phyloP scores from a whole-genome alignment of 768 basidiomycete species.

The Collybia nuda region DNA sequence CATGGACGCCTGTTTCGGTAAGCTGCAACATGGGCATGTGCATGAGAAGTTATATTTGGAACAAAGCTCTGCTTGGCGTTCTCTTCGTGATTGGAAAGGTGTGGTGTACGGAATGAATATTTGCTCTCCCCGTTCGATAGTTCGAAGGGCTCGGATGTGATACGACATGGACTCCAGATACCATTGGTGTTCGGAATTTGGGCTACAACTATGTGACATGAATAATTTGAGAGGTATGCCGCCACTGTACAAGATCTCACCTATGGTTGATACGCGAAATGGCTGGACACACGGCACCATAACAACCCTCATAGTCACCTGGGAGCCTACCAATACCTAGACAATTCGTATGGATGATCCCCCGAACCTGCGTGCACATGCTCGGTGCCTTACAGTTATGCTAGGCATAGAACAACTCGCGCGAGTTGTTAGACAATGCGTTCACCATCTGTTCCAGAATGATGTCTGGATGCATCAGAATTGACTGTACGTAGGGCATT shows the following conservation, averaged over 20 bases:
- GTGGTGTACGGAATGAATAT: slow-evolving; percentile 9
- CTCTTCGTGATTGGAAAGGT: not conserved
- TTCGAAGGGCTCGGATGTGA: no score
- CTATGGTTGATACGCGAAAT: slow-evolving; percentile 15
- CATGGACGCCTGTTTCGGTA: slow-evolving; percentile 9
- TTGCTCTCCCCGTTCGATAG: no score
- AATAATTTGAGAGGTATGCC: no score
- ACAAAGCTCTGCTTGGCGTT: slow-evolving; percentile 7
- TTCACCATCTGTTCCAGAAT: not conserved
- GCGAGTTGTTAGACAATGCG: no score
- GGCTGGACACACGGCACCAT: not conserved
- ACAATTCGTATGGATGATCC: no score
- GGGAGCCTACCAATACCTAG: no score
- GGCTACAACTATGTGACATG: no score
- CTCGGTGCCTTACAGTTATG: no score
- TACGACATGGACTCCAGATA: slow-evolving; percentile 3
- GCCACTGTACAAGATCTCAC: slow-evolving; percentile 5
- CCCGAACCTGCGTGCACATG: no score
- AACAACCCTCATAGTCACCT: no score
- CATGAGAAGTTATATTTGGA: slow-evolving; percentile 16
- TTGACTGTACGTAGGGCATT: no score
- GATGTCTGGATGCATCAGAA: not conserved
- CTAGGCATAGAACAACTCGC: no score
- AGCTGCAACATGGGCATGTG: slow-evolving; percentile 11
- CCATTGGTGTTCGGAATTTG: slow-evolving; percentile 9